phyloP scores from a whole-genome alignment of 2,329 filamentous ascomycete species.

The Graphium sp. region DNA sequence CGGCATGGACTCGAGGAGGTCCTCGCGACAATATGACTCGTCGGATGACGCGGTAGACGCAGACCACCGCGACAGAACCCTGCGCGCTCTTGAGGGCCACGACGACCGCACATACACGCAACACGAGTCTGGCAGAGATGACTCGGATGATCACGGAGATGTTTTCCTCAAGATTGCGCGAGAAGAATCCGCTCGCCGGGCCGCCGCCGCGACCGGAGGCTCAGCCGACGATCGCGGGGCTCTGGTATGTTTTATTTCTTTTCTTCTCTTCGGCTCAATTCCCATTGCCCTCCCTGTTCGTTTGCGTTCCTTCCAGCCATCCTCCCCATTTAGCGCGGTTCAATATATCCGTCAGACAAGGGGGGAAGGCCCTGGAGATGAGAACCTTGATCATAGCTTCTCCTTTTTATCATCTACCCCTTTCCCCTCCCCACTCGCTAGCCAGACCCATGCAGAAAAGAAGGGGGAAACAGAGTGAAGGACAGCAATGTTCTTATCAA shows the following conservation, averaged over 20 bases:
- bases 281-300: no score
- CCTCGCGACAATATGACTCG: constrained; percentile 25
- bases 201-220: constrained; percentile 5
- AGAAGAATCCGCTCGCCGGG: constrained; percentile 27
- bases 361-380: no score
- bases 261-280: constrained; percentile 4
- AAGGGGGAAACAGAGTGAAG: no score
- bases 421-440: no score
- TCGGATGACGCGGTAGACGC: constrained; percentile 15
- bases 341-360: no score
- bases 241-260: constrained; percentile 23
- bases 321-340: no score
- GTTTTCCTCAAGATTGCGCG: constrained; percentile 41
- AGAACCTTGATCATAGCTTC: no score
- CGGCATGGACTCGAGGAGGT: constrained; percentile 31
- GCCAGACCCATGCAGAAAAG: no score
- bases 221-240: constrained; percentile 18
- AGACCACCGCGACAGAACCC: constrained; percentile 28
- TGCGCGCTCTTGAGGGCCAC: constrained; percentile 32
- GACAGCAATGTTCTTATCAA: no score
- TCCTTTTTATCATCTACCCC: no score
- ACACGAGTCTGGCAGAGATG: constrained; percentile 11
- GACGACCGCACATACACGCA: constrained; percentile 13
- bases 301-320: no score
- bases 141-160: constrained; percentile 37